These are phyloP conservation scores for Darksidea phi DNA, from an alignment of 495 filamentous ascomycete species.

Conservation along the genomic window DNA sequence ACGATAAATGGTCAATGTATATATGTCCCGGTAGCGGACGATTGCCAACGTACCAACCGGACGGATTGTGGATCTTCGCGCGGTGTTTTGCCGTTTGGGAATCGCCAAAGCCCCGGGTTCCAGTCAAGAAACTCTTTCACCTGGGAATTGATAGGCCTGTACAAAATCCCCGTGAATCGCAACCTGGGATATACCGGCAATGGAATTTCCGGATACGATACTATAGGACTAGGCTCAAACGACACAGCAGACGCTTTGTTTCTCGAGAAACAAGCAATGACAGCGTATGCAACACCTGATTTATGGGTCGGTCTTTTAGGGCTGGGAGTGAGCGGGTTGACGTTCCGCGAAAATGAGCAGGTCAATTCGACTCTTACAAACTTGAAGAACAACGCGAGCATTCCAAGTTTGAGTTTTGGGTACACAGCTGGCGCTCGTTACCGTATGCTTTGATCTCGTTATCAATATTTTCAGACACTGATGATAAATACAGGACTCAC, in stretches of 20 bases:
- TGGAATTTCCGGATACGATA: slow-evolving; percentile 5
- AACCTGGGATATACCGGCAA: slow-evolving; percentile 16
- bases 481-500: too few relatives aligned
- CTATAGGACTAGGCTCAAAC: neutral
- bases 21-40: slow-evolving; percentile 1
- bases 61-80: neutral
- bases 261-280: neutral
- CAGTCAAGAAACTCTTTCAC: slow-evolving; percentile 1
- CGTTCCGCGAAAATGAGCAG: neutral
- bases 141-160: slow-evolving; percentile 4
- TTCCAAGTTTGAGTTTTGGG: neutral
- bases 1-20: neutral
- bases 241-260: neutral
- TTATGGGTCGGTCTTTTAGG: slow-evolving; percentile 9
- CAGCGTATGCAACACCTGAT: slow-evolving; percentile 4
- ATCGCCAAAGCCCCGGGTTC: neutral
- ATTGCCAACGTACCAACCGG: neutral
- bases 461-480: too few relatives aligned
- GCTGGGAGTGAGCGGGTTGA: neutral
- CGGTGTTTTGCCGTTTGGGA: neutral
- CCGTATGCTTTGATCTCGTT: too few relatives aligned
- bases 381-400: neutral
- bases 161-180: neutral
- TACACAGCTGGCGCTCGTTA: slow-evolving; percentile 11
- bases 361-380: neutral